Percentiles rank a stretch among this genome's conserved stretches.
These are phyloP conservation scores for Globisporangium megalacanthum DNA, from an alignment of 352 stramenopile genomes.

Conservation along the genomic window DNA sequence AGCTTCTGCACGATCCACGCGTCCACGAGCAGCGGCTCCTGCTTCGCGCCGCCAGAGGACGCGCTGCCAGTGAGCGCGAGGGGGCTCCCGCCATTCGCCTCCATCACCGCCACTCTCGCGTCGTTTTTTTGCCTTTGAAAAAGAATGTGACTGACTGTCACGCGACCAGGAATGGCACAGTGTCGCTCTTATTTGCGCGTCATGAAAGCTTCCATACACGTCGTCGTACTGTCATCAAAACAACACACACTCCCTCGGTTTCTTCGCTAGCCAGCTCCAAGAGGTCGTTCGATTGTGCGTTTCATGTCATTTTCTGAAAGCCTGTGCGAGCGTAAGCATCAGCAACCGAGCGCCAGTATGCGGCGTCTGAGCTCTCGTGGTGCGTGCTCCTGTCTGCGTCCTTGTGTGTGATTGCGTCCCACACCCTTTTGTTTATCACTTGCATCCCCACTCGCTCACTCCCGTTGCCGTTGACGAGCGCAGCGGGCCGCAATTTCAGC, in stretches of 20 bases:
- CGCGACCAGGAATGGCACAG: no score
- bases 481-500: constrained; percentile 62
- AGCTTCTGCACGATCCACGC: constrained; percentile 76
- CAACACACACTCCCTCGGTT: neutral
- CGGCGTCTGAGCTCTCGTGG: constrained; percentile 51
- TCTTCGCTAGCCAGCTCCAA: neutral
- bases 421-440: no score
- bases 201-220: no score
- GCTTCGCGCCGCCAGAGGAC: constrained; percentile 1
- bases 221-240: no score
- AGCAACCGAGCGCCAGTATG: constrained; percentile 19
- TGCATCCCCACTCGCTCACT: neutral
- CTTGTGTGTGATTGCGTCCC: neutral
- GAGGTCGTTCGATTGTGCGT: neutral
- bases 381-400: constrained; percentile 12
- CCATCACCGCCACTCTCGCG: neutral
- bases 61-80: neutral
- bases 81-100: neutral
- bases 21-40: constrained; percentile 30
- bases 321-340: neutral
- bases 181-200: no score
- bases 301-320: neutral
- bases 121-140: neutral
- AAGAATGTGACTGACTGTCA: no score
- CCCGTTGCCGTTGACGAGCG: neutral